Evolutionary conservation across 1,284 basidiomycete genomes (phyloP).

Genomic region (Microbotryum violaceum): DNA sequence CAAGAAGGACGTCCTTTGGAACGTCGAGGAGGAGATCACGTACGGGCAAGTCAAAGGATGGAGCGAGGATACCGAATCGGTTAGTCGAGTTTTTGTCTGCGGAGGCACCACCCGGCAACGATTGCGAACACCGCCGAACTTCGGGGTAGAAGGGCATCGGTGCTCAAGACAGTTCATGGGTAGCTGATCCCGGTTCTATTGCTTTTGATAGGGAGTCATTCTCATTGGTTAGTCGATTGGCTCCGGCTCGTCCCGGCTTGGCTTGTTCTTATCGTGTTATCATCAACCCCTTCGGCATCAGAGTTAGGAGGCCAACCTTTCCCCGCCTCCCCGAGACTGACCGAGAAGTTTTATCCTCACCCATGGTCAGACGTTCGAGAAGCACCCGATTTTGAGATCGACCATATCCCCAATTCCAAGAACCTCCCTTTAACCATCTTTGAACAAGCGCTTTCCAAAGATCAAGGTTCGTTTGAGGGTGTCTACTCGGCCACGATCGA

Average conservation of each 20-base stretch:
- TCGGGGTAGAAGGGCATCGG: background rate
- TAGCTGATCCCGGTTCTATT: no score
- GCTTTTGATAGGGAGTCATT: background rate
- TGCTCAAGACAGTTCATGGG: background rate
- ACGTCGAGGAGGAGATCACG: background rate
- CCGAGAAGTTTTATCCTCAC: background rate
- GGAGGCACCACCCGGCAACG: background rate
- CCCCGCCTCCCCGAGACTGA: background rate
- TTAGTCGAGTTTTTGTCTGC: background rate
- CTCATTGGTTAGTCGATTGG: background rate
- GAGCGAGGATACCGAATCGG: background rate
- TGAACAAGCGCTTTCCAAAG: background rate
- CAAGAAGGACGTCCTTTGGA: background rate
- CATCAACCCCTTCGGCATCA: no score
- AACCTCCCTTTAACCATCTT: background rate
- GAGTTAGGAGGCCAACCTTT: background rate
- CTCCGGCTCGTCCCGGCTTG: background rate
- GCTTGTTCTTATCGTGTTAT: no score
- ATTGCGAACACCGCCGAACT: background rate
- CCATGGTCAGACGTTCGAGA: slow-evolving; percentile 1
- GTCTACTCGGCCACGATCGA: background rate
- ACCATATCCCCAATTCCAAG: background rate
- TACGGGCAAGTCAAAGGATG: background rate
- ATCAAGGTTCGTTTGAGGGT: background rate
- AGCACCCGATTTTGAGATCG: background rate